These are phyloP conservation scores for Vachellia pachyceras DNA, from an alignment of 306 rosid genomes.

Conservation along the genomic window DNA sequence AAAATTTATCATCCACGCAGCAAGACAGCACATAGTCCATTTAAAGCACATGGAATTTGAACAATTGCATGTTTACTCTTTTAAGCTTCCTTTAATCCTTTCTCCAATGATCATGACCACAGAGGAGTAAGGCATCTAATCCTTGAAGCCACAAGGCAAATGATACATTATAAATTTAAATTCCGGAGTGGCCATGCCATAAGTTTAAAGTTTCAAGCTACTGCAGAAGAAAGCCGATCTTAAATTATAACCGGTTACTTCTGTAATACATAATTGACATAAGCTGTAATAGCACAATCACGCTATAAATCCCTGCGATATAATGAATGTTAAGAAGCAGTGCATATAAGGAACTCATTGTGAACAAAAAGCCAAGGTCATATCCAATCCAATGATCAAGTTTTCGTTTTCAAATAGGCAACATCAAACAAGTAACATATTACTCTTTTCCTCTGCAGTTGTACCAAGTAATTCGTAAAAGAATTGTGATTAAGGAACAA, in stretches of 20 bases:
- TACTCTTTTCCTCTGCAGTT: not conserved
- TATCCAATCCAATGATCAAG: not conserved
- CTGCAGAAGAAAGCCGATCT: not conserved
- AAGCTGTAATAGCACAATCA: not conserved
- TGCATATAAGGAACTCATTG: not conserved
- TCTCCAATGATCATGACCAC: not conserved
- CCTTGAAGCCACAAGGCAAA: not conserved
- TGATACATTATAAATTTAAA: not conserved
- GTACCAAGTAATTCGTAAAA: not conserved
- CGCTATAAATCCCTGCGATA: not conserved
- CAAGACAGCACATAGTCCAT: not conserved
- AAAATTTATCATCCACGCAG: not conserved
- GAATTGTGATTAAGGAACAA: not conserved
- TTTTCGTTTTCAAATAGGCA: not conserved
- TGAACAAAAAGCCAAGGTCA: not conserved
- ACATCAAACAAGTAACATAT: not conserved
- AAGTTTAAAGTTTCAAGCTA: not conserved
- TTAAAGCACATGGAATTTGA: not conserved
- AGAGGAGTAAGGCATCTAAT: not conserved
- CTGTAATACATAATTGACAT: not conserved
- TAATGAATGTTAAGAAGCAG: not conserved
- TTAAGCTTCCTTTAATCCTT: not conserved
- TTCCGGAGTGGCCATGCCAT: not conserved
- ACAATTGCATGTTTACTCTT: not conserved
- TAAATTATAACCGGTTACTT: not conserved